Conservation (phyloP, 495 filamentous ascomycete genomes). For the Terfezia claveryi region DNA sequence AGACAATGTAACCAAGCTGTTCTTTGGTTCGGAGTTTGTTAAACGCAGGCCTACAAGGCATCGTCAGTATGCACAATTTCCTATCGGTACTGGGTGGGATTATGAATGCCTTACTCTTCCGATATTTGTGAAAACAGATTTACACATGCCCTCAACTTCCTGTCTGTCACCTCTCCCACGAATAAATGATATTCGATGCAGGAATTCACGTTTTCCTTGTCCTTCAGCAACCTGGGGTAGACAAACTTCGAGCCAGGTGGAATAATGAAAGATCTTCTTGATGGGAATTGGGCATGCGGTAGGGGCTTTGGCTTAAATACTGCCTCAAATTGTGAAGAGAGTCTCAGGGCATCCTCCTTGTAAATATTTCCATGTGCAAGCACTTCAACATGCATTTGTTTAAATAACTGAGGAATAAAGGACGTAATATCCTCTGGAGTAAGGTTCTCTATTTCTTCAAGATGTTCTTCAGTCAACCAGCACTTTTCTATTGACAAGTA, state of each 20-base stretch:
- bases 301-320: slow-evolving; percentile 55
- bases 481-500: slow-evolving; percentile 58
- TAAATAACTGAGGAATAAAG: slow-evolving; percentile 63
- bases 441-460: slow-evolving; percentile 51
- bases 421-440: slow-evolving; percentile 47
- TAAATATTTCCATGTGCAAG: slow-evolving; percentile 84
- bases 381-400: slow-evolving; percentile 69
- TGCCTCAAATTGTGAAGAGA: slow-evolving; percentile 61
- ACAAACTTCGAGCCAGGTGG: slow-evolving; percentile 61
- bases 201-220: slow-evolving; percentile 86
- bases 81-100: not conserved
- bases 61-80: not conserved
- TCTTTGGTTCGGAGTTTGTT: slow-evolving; percentile 91
- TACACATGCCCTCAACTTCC: slow-evolving; percentile 45
- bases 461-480: slow-evolving; percentile 62
- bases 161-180: slow-evolving; percentile 49
- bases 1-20: slow-evolving; percentile 92
- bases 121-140: slow-evolving; percentile 76
- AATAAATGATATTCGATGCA: slow-evolving; percentile 84
- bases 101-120: slow-evolving; percentile 34
- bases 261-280: slow-evolving; percentile 53
- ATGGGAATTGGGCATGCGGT: slow-evolving; percentile 58
- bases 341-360: slow-evolving; percentile 78
- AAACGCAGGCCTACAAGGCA: slow-evolving; percentile 39
- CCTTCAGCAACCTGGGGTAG: slow-evolving; percentile 57